Base-by-base conservation (phyloP, 2,329 filamentous ascomycete genomes). In the Fusarium camptoceras region DNA sequence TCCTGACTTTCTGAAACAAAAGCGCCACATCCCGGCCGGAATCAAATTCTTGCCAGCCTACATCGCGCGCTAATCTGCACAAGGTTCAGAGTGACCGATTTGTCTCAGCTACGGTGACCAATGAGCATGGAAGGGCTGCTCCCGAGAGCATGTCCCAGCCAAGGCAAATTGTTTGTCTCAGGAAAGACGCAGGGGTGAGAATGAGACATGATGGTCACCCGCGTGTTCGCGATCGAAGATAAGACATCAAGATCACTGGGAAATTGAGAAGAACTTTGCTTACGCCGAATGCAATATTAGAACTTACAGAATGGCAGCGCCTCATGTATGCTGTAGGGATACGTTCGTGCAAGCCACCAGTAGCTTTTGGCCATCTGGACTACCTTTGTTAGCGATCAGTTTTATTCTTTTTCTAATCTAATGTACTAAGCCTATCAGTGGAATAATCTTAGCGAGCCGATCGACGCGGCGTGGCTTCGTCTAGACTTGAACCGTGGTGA, bases 161-260 rank as follows among this genome's bases (percentile, higher is more conserved):
- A 37, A 37, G 34, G 18, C 4, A 2, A 12, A 0, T 2, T n/a
- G n/a, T 37, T n/a, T 37, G 34, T 37, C 34, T 37, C 34, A n/a
- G 34, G 2, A 3, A n/a, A n/a, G 2, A 6, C 2, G 34, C 34
- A 37, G n/a, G 34, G 34, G 34, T 37, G 10, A 4, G 0, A 7
- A 5, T 12, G 5, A 37, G 18, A n/a, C 34, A 37, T 12, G 10
- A 7, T 2, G 11, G 10, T 10, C 10, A 10, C 10, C 34, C 4
- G 18, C 10, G 2, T n/a, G 0, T 12, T 7, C 6, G 10, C 6
- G 34, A 4, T 37, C 18, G 0, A 12, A 4, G n/a, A 11, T 3
- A 4, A 2, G 6, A n/a, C 0, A n/a, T 37, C n/a, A 37, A 5
- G 31, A 6, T n/a, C 11, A 5, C 3, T 18, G 31, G 9, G 6